Base-by-base conservation (phyloP, 2,329 filamentous ascomycete genomes). In the Talaromyces marneffei region DNA sequence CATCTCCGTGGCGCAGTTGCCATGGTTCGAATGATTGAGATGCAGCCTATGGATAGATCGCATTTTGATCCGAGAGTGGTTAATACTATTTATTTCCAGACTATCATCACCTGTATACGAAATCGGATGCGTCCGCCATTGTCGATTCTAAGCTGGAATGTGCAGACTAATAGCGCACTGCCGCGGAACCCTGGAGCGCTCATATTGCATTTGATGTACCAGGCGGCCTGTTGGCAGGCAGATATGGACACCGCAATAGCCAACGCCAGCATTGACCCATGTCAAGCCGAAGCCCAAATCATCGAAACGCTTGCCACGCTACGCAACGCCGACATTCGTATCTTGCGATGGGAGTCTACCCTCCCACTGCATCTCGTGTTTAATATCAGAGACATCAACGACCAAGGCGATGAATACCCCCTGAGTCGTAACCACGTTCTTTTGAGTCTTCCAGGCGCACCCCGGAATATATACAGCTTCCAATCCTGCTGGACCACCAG, bases 41-140 rank as follows among this genome's bases (percentile, higher is more conserved):
- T 33, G 25, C n/a, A 42, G 6, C 16, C 29, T n/a, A 29, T 44
- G 8, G 31, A n/a, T 10, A 31, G 12, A 37, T 29, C 29, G 23
- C 18, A 35, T 25, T 35, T 58, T 23, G 56, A 58, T 25, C n/a
- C n/a, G 2, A 46, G 56, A 39, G 27, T 58, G 12, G 7, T 50
- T 5, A 58, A 58, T 46, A 18, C 39, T 6, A 46, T 58, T 23
- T 48, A 46, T 44, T 58, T 58, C n/a, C 56, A 58, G 23, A 58
- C 31, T 6, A 20, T 46, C 8, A n/a, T 58, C 14, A 46, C 40
- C 12, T 58, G 56, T 8, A 18, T 58, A 16, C 42, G 42, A 9
- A 35, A 23, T 20, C 39, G 56, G 12, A 14, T 58, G 6, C 27
- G 42, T 7, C 40, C 56, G 4, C 56, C 56, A 27, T 44, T 58